These are phyloP conservation scores for Wallemia mellicola DNA, from an alignment of 1,284 basidiomycete genomes.

Conservation along the genomic window DNA sequence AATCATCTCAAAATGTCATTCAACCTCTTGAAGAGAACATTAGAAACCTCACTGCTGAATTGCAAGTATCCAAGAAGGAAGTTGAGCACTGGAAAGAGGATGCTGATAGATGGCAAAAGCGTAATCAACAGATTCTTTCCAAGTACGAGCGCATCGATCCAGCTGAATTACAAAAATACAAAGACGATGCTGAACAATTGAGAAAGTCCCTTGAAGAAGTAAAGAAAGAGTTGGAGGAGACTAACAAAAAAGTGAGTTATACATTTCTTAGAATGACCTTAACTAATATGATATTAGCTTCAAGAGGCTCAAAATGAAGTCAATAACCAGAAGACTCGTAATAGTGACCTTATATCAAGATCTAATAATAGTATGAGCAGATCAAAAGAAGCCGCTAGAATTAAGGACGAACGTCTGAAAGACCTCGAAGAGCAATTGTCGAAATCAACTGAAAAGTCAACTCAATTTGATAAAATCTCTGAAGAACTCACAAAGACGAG, in stretches of 20 bases:
- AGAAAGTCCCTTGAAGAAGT: background rate
- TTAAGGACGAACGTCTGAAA: background rate
- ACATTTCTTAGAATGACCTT: background rate
- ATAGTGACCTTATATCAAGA: background rate
- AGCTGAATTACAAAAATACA: background rate
- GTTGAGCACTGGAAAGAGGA: conserved; percentile 45
- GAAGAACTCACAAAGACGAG: background rate
- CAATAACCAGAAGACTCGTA: background rate
- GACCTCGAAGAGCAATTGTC: background rate
- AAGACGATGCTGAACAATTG: background rate
- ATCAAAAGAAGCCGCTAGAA: background rate
- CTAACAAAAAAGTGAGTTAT: background rate
- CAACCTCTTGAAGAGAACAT: conserved; percentile 46
- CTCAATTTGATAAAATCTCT: background rate
- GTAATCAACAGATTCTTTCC: conserved; percentile 44
- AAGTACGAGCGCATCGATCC: conserved; percentile 17
- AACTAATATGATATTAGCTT: background rate
- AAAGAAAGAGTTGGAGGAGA: background rate
- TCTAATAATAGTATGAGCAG: too few relatives aligned
- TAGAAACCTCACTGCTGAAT: conserved; percentile 34
- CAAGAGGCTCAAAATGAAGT: background rate
- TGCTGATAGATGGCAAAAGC: conserved; percentile 51
- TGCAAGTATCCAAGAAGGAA: conserved; percentile 36
- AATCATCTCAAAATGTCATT: conserved; percentile 28
- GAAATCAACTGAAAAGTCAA: background rate